Percentiles rank a stretch among this genome's conserved stretches.
phyloP scores from a whole-genome alignment of 2,329 filamentous ascomycete genomes.

The Cercospora sojina region DNA sequence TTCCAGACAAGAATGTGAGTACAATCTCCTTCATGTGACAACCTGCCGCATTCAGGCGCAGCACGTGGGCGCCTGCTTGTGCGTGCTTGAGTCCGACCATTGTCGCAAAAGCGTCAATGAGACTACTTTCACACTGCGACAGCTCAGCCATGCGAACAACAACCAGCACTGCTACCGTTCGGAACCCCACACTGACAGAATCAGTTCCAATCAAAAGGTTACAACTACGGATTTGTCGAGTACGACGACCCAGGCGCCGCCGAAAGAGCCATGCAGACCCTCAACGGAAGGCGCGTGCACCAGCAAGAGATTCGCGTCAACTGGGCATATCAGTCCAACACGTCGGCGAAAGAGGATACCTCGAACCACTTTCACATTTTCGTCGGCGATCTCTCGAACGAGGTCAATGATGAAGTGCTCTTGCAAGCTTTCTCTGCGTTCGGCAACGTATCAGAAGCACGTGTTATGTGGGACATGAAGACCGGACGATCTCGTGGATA shows the following conservation, averaged over 20 bases:
- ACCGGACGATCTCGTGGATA: slow-evolving; percentile 96
- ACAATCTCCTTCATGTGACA: slow-evolving; percentile 20
- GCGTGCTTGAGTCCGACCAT: slow-evolving; percentile 8
- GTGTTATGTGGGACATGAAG: slow-evolving; percentile 99
- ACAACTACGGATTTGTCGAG: slow-evolving; percentile 98
- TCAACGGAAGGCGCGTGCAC: slow-evolving; percentile 93
- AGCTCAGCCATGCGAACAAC: not conserved
- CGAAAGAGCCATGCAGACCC: slow-evolving; percentile 93
- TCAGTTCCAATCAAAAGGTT: slow-evolving; percentile 77
- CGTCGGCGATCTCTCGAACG: slow-evolving; percentile 94
- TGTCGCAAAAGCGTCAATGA: slow-evolving; percentile 18
- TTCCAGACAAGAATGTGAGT: slow-evolving; percentile 98
- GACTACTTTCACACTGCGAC: not conserved
- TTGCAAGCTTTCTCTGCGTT: slow-evolving; percentile 94
- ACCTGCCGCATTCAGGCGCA: slow-evolving; percentile 11
- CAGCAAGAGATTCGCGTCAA: slow-evolving; percentile 98
- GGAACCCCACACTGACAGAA: slow-evolving; percentile 17
- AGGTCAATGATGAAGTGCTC: slow-evolving; percentile 95
- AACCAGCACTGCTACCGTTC: not conserved
- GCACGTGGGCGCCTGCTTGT: slow-evolving; percentile 17
- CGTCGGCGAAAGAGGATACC: slow-evolving; percentile 90
- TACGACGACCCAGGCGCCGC: slow-evolving; percentile 97
- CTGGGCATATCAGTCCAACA: slow-evolving; percentile 99
- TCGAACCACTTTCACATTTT: slow-evolving; percentile 99
- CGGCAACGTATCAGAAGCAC: slow-evolving; percentile 91